Conservation (phyloP, 139 green algal species). For the Chlorella ohadii region DNA sequence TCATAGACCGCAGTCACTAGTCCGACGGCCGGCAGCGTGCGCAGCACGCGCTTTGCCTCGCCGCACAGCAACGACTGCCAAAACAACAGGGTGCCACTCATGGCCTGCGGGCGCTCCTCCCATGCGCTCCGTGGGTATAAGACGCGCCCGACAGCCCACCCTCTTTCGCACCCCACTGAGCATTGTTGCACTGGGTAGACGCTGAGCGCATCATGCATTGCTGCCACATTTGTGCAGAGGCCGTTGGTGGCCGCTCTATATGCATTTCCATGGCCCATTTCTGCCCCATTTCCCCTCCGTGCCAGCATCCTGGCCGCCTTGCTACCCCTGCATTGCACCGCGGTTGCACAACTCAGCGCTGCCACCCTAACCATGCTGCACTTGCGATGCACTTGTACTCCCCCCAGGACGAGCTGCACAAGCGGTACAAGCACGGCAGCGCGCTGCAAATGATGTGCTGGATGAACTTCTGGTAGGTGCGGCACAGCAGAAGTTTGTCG, state of each 20-base stretch:
- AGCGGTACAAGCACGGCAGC: conserved; percentile 70
- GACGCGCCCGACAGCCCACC: conserved; percentile 1
- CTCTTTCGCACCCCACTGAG: too few relatives aligned
- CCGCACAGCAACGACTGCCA: conserved; percentile 18
- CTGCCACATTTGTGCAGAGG: too few relatives aligned
- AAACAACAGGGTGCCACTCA: conserved; percentile 10
- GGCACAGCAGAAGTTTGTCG: background rate
- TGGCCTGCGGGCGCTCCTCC: background rate
- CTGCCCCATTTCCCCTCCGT: too few relatives aligned
- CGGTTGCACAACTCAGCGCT: too few relatives aligned
- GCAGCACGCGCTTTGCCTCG: background rate
- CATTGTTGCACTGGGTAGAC: too few relatives aligned
- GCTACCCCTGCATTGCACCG: too few relatives aligned
- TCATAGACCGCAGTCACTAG: background rate
- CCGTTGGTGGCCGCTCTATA: too few relatives aligned
- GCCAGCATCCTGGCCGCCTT: too few relatives aligned
- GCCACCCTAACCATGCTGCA: background rate
- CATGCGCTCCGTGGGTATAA: conserved; percentile 19
- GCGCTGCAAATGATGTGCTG: conserved; percentile 95
- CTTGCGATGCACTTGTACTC: background rate
- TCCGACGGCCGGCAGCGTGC: conserved; percentile 1
- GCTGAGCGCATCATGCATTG: too few relatives aligned
- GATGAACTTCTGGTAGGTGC: conserved; percentile 96
- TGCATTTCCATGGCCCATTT: too few relatives aligned
- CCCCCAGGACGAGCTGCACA: conserved; percentile 86